Evolutionary conservation across 768 basidiomycete species (phyloP), one percentile per base, ranked within the genome.

Genomic region (Thelephora ganbajun): DNA sequence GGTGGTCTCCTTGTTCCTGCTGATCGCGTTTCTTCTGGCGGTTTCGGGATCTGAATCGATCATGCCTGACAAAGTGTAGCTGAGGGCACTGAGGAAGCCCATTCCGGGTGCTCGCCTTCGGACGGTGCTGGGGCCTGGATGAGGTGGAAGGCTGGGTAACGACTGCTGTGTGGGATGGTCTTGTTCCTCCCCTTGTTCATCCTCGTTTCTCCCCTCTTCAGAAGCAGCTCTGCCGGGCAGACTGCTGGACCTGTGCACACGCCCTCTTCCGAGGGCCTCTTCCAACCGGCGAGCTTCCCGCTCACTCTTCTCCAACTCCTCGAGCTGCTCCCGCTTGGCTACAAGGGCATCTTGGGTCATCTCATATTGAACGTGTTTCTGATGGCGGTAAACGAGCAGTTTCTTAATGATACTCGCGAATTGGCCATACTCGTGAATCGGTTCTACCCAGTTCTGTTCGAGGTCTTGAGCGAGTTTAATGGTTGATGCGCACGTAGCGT

Each of bases 11-110:
- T 88, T 76, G 4, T 91, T 92, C 69, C 96, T 97, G 51, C 84
- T 84, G 53, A 99, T 98, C 46, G 82, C 78, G 58, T 85, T 97
- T 53, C 96, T 72, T 51, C 96, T 71, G 5, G 94, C 93, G 14
- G 86, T 88, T 67, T 98, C 96, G 2, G 96, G 96, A 65, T 99
- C 96, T 14, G 87, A 87, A 56, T 99, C 96, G 83, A 99, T 97
- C 81, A 98, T 93, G 4, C 94, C 93, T 55, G 93, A 91, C 48
- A 99, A 62, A 19, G 92, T 93, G 64, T 96, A 93, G 58, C 84
- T 91, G 37, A 99, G 68, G 13, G 96, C 96, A 55, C 80, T 90
- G 33, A 99, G 57, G 19, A 99, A 66, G 16, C 89, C 92, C 73
- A 87, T 87, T 6, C 85, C 86, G 47, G 85, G 83, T 11, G 79